Percentiles rank a stretch among this genome's conserved stretches.
Conservation (phyloP, 768 basidiomycete species). For the Trametes elegans region DNA sequence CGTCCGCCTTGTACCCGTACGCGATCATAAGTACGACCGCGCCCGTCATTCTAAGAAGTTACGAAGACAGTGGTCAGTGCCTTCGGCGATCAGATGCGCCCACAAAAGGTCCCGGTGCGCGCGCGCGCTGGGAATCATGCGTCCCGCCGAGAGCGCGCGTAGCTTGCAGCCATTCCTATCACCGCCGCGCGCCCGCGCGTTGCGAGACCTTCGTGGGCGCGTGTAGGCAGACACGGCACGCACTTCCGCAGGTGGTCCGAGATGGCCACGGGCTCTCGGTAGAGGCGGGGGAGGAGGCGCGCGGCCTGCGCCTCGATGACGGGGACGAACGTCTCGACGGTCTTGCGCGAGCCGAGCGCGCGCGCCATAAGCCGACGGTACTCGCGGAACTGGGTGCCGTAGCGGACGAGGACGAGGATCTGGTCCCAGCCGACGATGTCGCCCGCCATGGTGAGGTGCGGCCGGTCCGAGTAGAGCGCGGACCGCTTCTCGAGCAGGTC, state of each 20-base stretch:
- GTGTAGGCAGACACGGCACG: slow-evolving; percentile 17
- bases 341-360: slow-evolving; percentile 40
- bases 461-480: slow-evolving; percentile 26
- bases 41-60: slow-evolving; percentile 25
- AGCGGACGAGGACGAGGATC: slow-evolving; percentile 37
- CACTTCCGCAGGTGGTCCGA: slow-evolving; percentile 42
- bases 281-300: slow-evolving; percentile 41
- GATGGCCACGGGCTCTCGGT: slow-evolving; percentile 38
- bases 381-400: slow-evolving; percentile 39
- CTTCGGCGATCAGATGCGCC: not conserved
- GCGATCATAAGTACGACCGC: slow-evolving; percentile 29
- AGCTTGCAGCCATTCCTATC: no score
- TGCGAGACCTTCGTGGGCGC: not conserved
- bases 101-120: not conserved
- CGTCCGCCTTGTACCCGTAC: slow-evolving; percentile 28
- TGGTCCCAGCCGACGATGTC: slow-evolving; percentile 28
- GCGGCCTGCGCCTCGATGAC: slow-evolving; percentile 42
- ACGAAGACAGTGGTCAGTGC: not conserved
- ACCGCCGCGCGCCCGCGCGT: not conserved
- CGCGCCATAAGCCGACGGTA: slow-evolving; percentile 43
- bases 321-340: slow-evolving; percentile 33
- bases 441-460: slow-evolving; percentile 22
- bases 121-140: no score
- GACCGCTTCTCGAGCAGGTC: slow-evolving; percentile 30
- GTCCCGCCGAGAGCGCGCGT: no score